These are phyloP conservation scores for Datura wrightii DNA, from an alignment of 257 asterid genomes.

Conservation along the genomic window DNA sequence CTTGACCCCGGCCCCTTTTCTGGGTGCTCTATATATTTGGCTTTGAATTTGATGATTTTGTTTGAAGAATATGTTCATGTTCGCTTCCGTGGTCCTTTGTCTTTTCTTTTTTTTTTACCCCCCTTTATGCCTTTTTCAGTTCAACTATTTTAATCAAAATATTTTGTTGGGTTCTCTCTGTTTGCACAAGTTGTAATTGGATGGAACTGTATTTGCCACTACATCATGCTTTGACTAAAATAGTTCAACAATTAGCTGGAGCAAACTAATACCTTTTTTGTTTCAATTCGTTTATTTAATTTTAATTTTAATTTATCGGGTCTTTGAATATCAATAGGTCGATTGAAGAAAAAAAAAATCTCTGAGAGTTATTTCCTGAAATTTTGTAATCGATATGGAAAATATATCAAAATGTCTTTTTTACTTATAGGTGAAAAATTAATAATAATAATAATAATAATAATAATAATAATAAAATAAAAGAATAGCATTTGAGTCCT, in stretches of 20 bases:
- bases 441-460: too few relatives aligned
- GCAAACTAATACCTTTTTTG: too few relatives aligned
- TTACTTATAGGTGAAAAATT: too few relatives aligned
- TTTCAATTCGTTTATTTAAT: too few relatives aligned
- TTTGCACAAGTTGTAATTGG: constrained; percentile 35
- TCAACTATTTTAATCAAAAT: constrained; percentile 3
- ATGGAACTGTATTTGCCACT: constrained; percentile 38
- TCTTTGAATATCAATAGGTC: too few relatives aligned
- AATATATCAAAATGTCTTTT: too few relatives aligned
- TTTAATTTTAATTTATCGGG: too few relatives aligned
- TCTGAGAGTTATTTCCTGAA: too few relatives aligned
- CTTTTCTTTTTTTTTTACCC: background rate
- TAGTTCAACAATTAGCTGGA: constrained; percentile 24
- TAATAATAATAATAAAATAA: too few relatives aligned
- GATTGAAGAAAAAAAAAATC: too few relatives aligned
- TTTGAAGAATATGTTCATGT: constrained; percentile 46
- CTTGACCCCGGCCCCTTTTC: background rate
- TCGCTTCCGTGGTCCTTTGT: constrained; percentile 46
- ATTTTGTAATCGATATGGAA: too few relatives aligned
- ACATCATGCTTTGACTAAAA: constrained; percentile 44
- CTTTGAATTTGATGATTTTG: constrained; percentile 4
- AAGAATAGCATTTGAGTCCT: background rate
- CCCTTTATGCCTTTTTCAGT: constrained; percentile 16
- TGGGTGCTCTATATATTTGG: constrained; percentile 31
- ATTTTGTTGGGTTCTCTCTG: constrained; percentile 32